Evolutionary conservation across 2,329 filamentous ascomycete genomes (phyloP).

Genomic region (Sporothrix inflata): DNA sequence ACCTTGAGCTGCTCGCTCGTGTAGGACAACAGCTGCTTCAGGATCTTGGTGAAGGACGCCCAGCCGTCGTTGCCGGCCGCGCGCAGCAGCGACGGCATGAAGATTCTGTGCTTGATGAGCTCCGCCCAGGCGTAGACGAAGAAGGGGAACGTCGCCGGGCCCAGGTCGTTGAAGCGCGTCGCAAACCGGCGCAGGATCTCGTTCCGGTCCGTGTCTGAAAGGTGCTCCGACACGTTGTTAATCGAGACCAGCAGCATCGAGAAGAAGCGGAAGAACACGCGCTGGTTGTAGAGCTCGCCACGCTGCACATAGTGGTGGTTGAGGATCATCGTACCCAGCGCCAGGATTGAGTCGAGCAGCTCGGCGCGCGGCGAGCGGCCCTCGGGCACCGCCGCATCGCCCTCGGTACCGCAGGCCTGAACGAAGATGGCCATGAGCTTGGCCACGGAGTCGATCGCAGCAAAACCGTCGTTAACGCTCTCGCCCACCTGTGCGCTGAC

Average conservation of each 20-base stretch:
- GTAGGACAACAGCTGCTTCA: slow-evolving; percentile 72
- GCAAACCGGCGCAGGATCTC: slow-evolving; percentile 75
- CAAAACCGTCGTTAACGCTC: slow-evolving; percentile 59
- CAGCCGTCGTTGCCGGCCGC: slow-evolving; percentile 73
- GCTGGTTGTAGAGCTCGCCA: slow-evolving; percentile 80
- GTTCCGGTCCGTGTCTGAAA: slow-evolving; percentile 64
- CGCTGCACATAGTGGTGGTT: slow-evolving; percentile 83
- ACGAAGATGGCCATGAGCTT: slow-evolving; percentile 79
- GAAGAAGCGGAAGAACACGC: slow-evolving; percentile 89
- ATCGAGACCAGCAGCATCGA: slow-evolving; percentile 70
- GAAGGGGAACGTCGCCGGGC: slow-evolving; percentile 75
- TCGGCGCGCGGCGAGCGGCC: slow-evolving; percentile 63
- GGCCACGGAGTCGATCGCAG: slow-evolving; percentile 76
- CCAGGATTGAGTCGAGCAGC: slow-evolving; percentile 77
- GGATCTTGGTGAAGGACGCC: slow-evolving; percentile 72
- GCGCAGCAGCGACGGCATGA: slow-evolving; percentile 77
- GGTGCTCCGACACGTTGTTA: slow-evolving; percentile 55
- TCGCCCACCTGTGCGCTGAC: slow-evolving; percentile 65
- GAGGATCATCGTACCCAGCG: slow-evolving; percentile 77
- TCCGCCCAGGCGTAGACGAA: slow-evolving; percentile 86
- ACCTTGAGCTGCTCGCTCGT: slow-evolving; percentile 80
- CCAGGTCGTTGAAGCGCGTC: slow-evolving; percentile 70
- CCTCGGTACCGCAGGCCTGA: slow-evolving; percentile 65
- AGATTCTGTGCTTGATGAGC: slow-evolving; percentile 80
- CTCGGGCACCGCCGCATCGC: slow-evolving; percentile 44